Evolutionary conservation across 2,329 filamentous ascomycete species (phyloP).

Genomic region (Decorospora gaudefroyi): DNA sequence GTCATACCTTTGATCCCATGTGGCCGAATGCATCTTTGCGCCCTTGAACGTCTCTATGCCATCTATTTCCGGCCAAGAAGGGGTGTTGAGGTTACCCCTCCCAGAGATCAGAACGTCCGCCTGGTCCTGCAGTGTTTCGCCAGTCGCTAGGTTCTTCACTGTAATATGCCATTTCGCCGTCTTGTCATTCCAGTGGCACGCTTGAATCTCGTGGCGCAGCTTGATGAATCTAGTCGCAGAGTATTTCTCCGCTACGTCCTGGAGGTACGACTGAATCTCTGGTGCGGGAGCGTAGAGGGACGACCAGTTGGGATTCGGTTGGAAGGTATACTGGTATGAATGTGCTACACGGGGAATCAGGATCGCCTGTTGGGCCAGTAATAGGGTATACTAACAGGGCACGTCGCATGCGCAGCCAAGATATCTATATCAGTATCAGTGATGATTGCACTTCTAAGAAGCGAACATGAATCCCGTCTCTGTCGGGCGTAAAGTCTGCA

Average conservation of each 20-base stretch:
- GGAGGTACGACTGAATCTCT: constrained; percentile 49
- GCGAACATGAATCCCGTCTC: too few species aligned
- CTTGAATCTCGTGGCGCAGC: constrained; percentile 43
- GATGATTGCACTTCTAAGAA: not conserved
- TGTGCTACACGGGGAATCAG: constrained; percentile 35
- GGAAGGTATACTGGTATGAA: constrained; percentile 53
- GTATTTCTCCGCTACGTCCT: constrained; percentile 43
- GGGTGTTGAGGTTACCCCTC: constrained; percentile 41
- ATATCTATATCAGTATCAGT: constrained; percentile 36
- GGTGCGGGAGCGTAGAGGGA: constrained; percentile 47
- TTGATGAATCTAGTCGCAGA: constrained; percentile 47
- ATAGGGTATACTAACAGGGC: constrained; percentile 27
- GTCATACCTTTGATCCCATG: constrained; percentile 42
- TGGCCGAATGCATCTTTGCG: constrained; percentile 45
- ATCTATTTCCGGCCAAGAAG: constrained; percentile 43
- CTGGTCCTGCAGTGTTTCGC: constrained; percentile 31
- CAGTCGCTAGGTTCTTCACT: constrained; percentile 41
- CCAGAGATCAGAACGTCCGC: constrained; percentile 41
- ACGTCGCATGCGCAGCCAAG: constrained; percentile 52
- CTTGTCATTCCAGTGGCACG: constrained; percentile 42
- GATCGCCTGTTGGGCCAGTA: not conserved
- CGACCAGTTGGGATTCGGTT: constrained; percentile 50
- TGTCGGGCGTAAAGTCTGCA: not conserved
- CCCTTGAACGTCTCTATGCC: constrained; percentile 40
- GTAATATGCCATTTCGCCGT: constrained; percentile 46